These are phyloP conservation scores for Penicillium longicatenatum DNA, from an alignment of 495 filamentous ascomycete species.

Conservation along the genomic window DNA sequence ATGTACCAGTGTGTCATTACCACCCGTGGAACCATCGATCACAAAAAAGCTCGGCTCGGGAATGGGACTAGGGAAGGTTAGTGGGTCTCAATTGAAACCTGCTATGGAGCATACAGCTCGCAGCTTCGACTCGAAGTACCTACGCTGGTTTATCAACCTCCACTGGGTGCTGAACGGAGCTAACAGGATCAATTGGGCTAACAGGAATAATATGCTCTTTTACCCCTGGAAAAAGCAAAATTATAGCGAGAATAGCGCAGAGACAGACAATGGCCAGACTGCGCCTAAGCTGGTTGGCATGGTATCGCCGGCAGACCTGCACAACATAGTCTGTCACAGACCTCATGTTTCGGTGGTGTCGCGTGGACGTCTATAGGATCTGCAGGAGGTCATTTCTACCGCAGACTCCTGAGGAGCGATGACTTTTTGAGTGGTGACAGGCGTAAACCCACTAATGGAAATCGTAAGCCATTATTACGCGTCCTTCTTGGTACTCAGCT, in stretches of 20 bases:
- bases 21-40: not conserved
- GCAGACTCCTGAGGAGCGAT: not conserved
- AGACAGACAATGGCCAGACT: not conserved
- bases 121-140: too few species aligned
- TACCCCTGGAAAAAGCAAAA: not conserved
- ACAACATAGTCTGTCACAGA: not conserved
- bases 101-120: not conserved
- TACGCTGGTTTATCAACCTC: not conserved
- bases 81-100: not conserved
- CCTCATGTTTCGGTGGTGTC: not conserved
- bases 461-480: not conserved
- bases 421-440: not conserved
- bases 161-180: not conserved
- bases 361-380: not conserved
- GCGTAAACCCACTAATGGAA: not conserved
- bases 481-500: not conserved
- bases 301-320: not conserved
- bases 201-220: not conserved
- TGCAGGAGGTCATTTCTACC: not conserved
- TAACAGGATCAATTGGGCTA: not conserved
- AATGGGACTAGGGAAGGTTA: not conserved
- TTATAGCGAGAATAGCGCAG: not conserved
- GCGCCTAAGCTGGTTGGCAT: not conserved
- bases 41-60: not conserved
- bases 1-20: not conserved